These are phyloP conservation scores for Mucor plumbeus DNA, from an alignment of 371 early-diverging fungal genomes.

Conservation along the genomic window DNA sequence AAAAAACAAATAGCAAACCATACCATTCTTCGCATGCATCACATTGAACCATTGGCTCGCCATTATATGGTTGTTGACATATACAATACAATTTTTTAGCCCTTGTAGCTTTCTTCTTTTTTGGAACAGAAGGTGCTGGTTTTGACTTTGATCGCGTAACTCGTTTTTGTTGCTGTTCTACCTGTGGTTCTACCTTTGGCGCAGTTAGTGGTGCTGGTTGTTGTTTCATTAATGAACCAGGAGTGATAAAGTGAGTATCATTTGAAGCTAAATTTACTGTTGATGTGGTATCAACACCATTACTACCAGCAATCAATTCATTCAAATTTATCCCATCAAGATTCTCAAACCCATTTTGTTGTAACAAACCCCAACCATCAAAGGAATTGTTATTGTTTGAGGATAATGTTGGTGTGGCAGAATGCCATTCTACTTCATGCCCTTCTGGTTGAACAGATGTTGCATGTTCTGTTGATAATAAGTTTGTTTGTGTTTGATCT, in stretches of 20 bases:
- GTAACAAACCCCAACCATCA: constrained; percentile 22
- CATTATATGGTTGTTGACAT: constrained; percentile 72
- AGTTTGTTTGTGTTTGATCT: constrained; percentile 25
- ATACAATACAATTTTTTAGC: constrained; percentile 73
- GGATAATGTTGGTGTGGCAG: constrained; percentile 14
- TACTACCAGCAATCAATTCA: constrained; percentile 7
- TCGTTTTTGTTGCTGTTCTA: constrained; percentile 5
- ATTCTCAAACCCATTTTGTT: constrained; percentile 15
- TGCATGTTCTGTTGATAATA: constrained; percentile 25
- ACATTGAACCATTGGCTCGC: constrained; percentile 82
- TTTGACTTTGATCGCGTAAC: constrained; percentile 17
- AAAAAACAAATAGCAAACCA: not conserved
- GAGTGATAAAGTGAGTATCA: constrained; percentile 20
- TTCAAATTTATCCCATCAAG: constrained; percentile 17
- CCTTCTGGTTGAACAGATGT: not conserved
- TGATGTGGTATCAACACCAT: not conserved
- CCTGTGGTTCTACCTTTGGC: not conserved
- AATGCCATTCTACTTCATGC: constrained; percentile 27
- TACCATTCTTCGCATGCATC: constrained; percentile 81
- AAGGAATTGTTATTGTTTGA: not conserved
- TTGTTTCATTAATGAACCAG: constrained; percentile 24
- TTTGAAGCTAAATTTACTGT: constrained; percentile 3
- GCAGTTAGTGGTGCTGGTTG: not conserved
- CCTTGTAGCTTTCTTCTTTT: constrained; percentile 25
- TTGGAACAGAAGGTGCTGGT: not conserved